Base-by-base conservation (phyloP, 768 basidiomycete species). In the Boletus pseudopeckii region DNA sequence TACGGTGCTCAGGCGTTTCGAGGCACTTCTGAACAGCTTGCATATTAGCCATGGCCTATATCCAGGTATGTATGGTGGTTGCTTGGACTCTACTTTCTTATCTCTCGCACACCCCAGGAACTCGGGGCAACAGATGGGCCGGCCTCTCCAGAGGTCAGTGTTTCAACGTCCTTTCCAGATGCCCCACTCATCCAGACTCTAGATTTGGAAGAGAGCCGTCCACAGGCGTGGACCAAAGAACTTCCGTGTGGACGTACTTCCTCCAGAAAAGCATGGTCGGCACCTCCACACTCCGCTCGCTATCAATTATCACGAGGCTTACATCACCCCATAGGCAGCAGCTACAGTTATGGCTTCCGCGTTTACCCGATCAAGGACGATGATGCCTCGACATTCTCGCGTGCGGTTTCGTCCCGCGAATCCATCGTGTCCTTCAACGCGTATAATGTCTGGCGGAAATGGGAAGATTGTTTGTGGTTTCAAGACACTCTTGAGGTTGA, bases 391-490 rank as follows among this genome's bases (percentile, higher is more conserved):
- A 39, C 54, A 24, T 36, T 38, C 22, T 53, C 62, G 5, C 56
- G 48, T 11, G 47, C 59, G 3, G 56, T 54, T 13, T 61, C 71
- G 8, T 80, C 79, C 22, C 55, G 71, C 28, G 74, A 67, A 20
- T 77, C 78, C 6, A 50, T 63, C 32, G 63, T 61, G 17, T 71
- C 70, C 2, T 54, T 71, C 43, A 61, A 68, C 9, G 82, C 82
- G 53, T 92, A 92, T 62, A 85, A 86, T 14, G 75, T 92, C 36
- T 90, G 87, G 82, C 77, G 90, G 26, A 75, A 78, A 43, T 92
- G 90, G 90, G 90, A 90, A 53, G 90, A 92, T 61, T 90, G 88
- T 54, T 73, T 92, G 10, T 80, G 76, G 73, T 84, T 91, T 61
- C 90, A 92, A 65, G 82, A 86, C 40, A 70, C 72, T 2, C 72